These are phyloP conservation scores for Penicillium hesseltinei DNA, from an alignment of 2,329 filamentous ascomycete species.

Conservation along the genomic window DNA sequence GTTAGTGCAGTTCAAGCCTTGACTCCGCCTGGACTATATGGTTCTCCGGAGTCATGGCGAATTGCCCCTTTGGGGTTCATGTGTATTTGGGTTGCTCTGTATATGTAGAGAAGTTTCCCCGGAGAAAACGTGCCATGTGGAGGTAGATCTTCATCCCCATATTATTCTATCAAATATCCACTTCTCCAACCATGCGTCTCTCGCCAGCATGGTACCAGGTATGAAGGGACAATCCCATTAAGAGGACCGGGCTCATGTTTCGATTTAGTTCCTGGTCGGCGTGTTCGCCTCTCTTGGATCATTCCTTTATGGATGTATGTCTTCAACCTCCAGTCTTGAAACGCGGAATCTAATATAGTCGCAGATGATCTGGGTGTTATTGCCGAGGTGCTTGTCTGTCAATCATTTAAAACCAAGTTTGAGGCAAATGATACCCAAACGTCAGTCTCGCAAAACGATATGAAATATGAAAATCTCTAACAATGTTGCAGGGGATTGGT, in stretches of 20 bases:
- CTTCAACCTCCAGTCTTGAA: neutral
- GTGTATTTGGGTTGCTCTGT: neutral
- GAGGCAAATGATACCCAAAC: constrained; percentile 29
- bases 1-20: neutral
- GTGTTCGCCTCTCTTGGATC: constrained; percentile 60
- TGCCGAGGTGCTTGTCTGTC: constrained; percentile 53
- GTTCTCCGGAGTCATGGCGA: constrained; percentile 4
- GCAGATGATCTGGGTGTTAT: constrained; percentile 59
- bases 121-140: constrained; percentile 12
- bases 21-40: neutral
- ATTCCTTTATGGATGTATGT: constrained; percentile 54
- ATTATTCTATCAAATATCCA: constrained; percentile 6
- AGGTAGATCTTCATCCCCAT: constrained; percentile 26
- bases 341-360: neutral
- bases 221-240: constrained; percentile 15
- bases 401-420: constrained; percentile 37
- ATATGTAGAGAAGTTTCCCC: constrained; percentile 16
- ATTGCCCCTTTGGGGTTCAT: constrained; percentile 3
- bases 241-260: neutral
- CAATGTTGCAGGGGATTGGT: constrained; percentile 58
- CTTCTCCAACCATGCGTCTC: constrained; percentile 47
- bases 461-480: neutral
- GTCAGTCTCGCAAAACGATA: constrained; percentile 19
- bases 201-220: constrained; percentile 59
- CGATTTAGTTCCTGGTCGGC: constrained; percentile 53